These are phyloP conservation scores for Rhizopogon sp. DNA, from an alignment of 768 basidiomycete species.

Conservation along the genomic window DNA sequence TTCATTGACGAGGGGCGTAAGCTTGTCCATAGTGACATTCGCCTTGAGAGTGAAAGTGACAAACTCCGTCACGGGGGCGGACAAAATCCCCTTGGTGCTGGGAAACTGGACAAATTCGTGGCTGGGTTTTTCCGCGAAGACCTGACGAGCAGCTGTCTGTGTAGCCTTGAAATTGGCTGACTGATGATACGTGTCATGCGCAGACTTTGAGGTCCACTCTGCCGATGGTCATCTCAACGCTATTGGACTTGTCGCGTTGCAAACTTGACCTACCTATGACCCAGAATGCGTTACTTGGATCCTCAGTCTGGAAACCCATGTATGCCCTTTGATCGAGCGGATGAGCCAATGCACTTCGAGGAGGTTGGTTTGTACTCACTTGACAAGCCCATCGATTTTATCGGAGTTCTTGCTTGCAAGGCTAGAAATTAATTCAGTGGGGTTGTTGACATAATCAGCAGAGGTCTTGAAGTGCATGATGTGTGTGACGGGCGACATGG, in stretches of 20 bases:
- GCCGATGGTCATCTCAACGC: background rate
- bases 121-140: constrained; percentile 15
- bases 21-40: constrained; percentile 12
- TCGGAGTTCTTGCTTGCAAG: constrained; percentile 3
- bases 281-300: constrained; percentile 20
- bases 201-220: constrained; percentile 24
- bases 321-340: constrained; percentile 18
- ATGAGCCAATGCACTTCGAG: background rate
- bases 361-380: constrained; percentile 9
- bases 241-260: background rate
- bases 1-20: constrained; percentile 17
- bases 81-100: constrained; percentile 11
- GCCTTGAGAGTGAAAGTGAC: constrained; percentile 28
- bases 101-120: constrained; percentile 18
- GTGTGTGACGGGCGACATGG: constrained; percentile 20
- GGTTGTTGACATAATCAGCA: constrained; percentile 9
- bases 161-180: constrained; percentile 3
- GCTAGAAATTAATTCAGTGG: constrained; percentile 12
- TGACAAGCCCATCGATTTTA: constrained; percentile 14
- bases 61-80: constrained; percentile 27
- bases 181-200: constrained; percentile 10
- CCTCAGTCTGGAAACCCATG: constrained; percentile 24
- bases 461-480: constrained; percentile 23
- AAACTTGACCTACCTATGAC: constrained; percentile 14
- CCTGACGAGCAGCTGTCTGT: constrained; percentile 2